Conservation (phyloP, 78 protist species). For the Fonticula alba region DNA sequence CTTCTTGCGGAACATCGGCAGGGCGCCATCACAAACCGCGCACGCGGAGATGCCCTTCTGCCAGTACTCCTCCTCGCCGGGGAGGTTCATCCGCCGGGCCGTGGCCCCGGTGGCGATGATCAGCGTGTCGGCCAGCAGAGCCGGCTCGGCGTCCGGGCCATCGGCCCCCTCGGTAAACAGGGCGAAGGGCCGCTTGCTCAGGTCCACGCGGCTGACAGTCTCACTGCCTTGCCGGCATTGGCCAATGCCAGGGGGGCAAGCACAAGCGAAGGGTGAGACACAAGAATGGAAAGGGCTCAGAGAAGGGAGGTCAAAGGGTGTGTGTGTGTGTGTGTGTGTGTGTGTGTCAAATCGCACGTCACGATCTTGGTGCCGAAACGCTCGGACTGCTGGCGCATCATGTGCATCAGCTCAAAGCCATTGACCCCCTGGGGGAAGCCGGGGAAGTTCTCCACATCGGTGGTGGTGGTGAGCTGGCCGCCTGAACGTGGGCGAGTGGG, state of each 20-base stretch:
- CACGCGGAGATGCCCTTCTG: conserved; percentile 58
- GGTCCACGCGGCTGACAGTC: conserved; percentile 20
- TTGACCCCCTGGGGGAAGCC: conserved; percentile 38
- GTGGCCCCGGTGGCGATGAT: conserved; percentile 63
- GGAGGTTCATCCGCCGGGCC: conserved; percentile 33
- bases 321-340: no score
- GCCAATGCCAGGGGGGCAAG: no score
- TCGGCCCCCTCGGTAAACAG: no score
- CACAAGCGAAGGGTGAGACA: no score
- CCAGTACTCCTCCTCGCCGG: conserved; percentile 35
- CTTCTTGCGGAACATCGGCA: conserved; percentile 41
- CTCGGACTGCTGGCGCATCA: conserved; percentile 35
- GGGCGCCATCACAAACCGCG: conserved; percentile 63
- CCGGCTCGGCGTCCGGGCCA: conserved; percentile 7
- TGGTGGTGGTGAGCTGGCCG: conserved; percentile 65
- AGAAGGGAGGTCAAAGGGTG: no score
- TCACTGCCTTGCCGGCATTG: no score
- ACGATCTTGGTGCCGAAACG: no score
- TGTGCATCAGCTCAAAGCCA: conserved; percentile 37
- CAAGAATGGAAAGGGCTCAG: no score
- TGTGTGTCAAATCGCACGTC: no score
- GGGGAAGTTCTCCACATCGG: conserved; percentile 74
- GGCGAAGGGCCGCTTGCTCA: conserved; percentile 16
- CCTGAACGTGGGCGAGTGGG: no score
- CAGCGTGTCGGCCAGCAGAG: conserved; percentile 26